Base-by-base conservation (phyloP, 2,329 filamentous ascomycete species). In the Penicillium olsonii region DNA sequence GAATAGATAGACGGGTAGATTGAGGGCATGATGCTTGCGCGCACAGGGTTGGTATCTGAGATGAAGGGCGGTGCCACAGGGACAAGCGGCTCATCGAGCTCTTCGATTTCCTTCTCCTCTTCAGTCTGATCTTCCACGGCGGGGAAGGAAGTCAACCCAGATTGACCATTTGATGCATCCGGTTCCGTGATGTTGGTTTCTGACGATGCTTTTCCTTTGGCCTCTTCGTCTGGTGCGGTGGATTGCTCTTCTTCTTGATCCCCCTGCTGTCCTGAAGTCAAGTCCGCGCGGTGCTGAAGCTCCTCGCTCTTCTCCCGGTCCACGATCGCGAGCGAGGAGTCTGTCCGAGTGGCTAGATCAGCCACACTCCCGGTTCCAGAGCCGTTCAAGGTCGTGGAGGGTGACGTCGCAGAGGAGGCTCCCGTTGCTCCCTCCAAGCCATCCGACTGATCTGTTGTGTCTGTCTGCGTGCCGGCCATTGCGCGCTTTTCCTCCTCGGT, bases 1-100 rank as follows among this genome's bases (percentile, higher is more conserved):
- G 88, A 87, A 75, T 95, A 96, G 48, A 97, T 89, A 39, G 87
- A 88, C 0, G 85, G 76, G 69, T 96, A 95, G 47, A 87, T 81
- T 14, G 80, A 73, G 0, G 88, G 84, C 0, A 79, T 85, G 61
- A 96, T 94, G 26, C 84, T 87, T 24, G 84, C 81, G 48, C 92
- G 87, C 69, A 96, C 84, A 0, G 86, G 81, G 64, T 95, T 92
- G 39, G 81, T 78, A 1, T 82, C 75, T 5, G 90, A 87, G 5
- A 96, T 77, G 5, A 95, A 74, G 1, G 88, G 87, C 5, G 83
- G 80, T 0, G 87, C 83, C 42, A 95, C 71, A 0, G 92, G 92
- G 3, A 96, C 68, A 22, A 92, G 72, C 10, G 87, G 78, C 9
- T 83, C 80, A 39, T 79, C 78, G 18, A 66, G 59, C 20, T 63